Evolutionary conservation across 2,329 filamentous ascomycete species (phyloP).

Genomic region (Myriosclerotinia duriaeana): DNA sequence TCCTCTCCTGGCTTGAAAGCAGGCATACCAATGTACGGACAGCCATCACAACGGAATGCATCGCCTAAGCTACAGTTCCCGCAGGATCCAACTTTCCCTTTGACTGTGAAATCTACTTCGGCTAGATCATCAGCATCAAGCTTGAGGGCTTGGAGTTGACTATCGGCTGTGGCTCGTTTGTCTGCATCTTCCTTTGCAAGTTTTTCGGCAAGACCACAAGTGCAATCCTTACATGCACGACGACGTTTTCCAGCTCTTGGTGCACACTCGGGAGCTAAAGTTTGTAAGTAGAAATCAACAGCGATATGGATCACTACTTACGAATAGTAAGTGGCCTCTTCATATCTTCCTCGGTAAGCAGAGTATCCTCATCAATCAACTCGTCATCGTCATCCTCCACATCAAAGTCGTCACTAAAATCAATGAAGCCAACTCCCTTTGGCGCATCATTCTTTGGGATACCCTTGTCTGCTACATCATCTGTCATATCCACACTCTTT

Average conservation of each 20-base stretch:
- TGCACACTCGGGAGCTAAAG: constrained; percentile 75
- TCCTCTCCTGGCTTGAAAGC: constrained; percentile 98
- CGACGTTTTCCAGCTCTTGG: constrained; percentile 86
- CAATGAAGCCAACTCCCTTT: constrained; percentile 65
- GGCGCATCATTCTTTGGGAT: constrained; percentile 38
- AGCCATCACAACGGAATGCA: constrained; percentile 73
- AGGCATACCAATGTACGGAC: constrained; percentile 86
- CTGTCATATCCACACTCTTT: constrained; percentile 34
- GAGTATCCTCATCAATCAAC: constrained; percentile 84
- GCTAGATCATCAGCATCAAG: constrained; percentile 75
- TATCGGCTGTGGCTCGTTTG: constrained; percentile 64
- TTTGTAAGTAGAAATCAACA: constrained; percentile 22
- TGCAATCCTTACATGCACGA: constrained; percentile 96
- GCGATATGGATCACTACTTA: constrained; percentile 50
- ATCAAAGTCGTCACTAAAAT: constrained; percentile 54
- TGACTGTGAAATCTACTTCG: constrained; percentile 95
- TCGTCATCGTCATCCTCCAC: constrained; percentile 69
- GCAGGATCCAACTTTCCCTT: constrained; percentile 93
- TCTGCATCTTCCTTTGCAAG: constrained; percentile 80
- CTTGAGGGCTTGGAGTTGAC: constrained; percentile 64
- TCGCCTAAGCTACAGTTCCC: constrained; percentile 93
- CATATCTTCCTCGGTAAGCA: constrained; percentile 84
- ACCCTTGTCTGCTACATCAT: constrained; percentile 25
- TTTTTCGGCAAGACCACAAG: constrained; percentile 84
- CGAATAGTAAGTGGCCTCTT: constrained; percentile 75